Base-by-base conservation (phyloP, 1,284 basidiomycete genomes). In the Tilletia walkeri region DNA sequence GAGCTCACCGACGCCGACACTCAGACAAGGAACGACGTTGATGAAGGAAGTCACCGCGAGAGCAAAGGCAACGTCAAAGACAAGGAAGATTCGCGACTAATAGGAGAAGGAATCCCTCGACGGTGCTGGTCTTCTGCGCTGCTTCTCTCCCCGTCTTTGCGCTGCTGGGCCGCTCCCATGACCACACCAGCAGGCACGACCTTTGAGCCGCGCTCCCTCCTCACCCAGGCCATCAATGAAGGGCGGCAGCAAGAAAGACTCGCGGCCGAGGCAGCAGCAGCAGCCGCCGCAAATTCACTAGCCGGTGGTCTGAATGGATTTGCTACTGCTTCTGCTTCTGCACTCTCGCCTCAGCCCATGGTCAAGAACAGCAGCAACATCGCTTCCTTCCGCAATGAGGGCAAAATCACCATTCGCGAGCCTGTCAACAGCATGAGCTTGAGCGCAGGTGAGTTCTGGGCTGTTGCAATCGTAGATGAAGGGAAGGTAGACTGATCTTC, bases 391-490 rank as follows among this genome's bases (percentile, higher is more conserved):
- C 65, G 53, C 49, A 53, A 45, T 24, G 20, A 38, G 18, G 56
- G 30, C 38, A 66, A 72, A 41, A 73, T 75, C 39, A 61, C n/a
- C 50, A 30, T 75, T 10, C 66, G 65, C 20, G 70, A 83, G 66
- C 82, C 81, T 1, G 80, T 83, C 45, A 81, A 81, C 7, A 80
- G 79, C 71, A 83, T 83, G 82, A 80, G 78, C 54, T 72, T 83
- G 69, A 80, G 79, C 66, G 80, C 81, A 6, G 66, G 73, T 76
- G 66, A 56, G 74, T 66, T 56, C 10, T 4, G 14, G n/a, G 67
- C 36, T n/a, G 30, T 38, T 34, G 24, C 16, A 6, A 10, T 20
- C n/a, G n/a, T 38, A 30, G 20, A 14, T 30, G 12, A 20, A 49
- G 30, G 14, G 16, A 20, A 41, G 18, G 20, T n/a, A 45, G 16